phyloP scores from a whole-genome alignment of 257 asterid species.

The Nicotiana tabacum region DNA sequence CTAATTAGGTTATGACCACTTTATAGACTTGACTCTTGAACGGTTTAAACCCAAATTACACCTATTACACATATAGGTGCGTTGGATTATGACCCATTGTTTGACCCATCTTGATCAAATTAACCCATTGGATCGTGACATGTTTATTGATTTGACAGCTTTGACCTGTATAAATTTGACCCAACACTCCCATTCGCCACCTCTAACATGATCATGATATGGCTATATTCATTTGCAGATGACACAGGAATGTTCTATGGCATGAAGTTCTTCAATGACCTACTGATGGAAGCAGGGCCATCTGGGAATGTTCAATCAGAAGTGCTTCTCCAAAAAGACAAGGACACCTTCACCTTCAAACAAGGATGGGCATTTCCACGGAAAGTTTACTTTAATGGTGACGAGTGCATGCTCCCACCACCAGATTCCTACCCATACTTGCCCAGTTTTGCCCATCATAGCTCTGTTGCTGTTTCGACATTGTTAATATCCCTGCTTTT shows the following conservation, averaged over 20 bases:
- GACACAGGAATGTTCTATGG: slow-evolving; percentile 95
- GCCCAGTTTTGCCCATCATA: slow-evolving; percentile 53
- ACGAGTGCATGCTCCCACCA: slow-evolving; percentile 79
- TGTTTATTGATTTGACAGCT: not conserved
- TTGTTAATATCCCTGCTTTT: slow-evolving; percentile 25
- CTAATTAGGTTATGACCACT: not conserved
- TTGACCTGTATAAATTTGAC: not conserved
- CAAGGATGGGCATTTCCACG: slow-evolving; percentile 97
- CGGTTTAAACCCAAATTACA: not conserved
- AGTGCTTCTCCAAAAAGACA: slow-evolving; percentile 67
- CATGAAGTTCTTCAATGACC: slow-evolving; percentile 78
- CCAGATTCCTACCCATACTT: slow-evolving; percentile 80
- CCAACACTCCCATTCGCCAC: not conserved
- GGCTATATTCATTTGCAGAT: slow-evolving; percentile 39
- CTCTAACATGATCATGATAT: not conserved
- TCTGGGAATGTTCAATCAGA: slow-evolving; percentile 82
- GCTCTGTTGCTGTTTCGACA: slow-evolving; percentile 21
- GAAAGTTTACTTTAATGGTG: slow-evolving; percentile 85
- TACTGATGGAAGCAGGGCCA: slow-evolving; percentile 79
- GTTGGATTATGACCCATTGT: too few relatives aligned
- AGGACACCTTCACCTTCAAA: slow-evolving; percentile 53
- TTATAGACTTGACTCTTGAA: not conserved
- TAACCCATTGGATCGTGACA: not conserved
- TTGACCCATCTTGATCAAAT: not conserved
- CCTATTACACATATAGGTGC: not conserved